phyloP scores from a whole-genome alignment of 306 rosid species.

The Lagenaria siceraria region DNA sequence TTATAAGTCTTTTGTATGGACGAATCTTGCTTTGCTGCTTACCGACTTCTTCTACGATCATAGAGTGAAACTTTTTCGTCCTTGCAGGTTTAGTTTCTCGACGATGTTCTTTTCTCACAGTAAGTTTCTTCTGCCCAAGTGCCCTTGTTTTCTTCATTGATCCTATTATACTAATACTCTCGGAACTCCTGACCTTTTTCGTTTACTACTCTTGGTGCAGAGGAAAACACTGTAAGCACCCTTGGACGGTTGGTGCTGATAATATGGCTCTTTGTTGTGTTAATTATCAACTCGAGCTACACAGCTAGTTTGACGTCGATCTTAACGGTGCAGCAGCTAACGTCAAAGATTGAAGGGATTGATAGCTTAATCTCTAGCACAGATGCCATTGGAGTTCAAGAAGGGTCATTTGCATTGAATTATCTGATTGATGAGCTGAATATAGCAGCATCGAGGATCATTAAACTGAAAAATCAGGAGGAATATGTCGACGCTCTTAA shows the following conservation, averaged over 20 bases:
- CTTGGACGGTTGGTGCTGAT: constrained; percentile 71
- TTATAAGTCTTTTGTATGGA: not conserved
- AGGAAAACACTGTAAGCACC: constrained; percentile 66
- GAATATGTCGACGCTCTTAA: constrained; percentile 38
- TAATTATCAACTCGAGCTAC: constrained; percentile 85
- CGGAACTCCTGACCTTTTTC: constrained; percentile 11
- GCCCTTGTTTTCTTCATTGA: not conserved
- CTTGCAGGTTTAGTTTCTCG: constrained; percentile 85
- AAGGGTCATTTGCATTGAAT: constrained; percentile 52
- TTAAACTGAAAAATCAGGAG: constrained; percentile 35
- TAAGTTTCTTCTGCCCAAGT: constrained; percentile 22
- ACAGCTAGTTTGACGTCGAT: constrained; percentile 91
- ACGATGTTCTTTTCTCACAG: constrained; percentile 90
- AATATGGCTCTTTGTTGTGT: constrained; percentile 82
- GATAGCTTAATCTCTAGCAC: constrained; percentile 52
- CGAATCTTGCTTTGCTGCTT: not conserved
- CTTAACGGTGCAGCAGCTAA: constrained; percentile 64
- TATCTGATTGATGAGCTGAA: constrained; percentile 56
- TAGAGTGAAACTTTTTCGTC: not conserved
- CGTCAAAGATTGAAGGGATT: constrained; percentile 64
- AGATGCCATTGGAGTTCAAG: constrained; percentile 68
- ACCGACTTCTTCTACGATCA: not conserved
- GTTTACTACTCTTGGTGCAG: constrained; percentile 20
- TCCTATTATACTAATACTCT: not conserved
- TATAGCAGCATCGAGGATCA: constrained; percentile 51